Base-by-base conservation (phyloP, 1,139 yeast species). In the Sugiyamaella castrensis region DNA sequence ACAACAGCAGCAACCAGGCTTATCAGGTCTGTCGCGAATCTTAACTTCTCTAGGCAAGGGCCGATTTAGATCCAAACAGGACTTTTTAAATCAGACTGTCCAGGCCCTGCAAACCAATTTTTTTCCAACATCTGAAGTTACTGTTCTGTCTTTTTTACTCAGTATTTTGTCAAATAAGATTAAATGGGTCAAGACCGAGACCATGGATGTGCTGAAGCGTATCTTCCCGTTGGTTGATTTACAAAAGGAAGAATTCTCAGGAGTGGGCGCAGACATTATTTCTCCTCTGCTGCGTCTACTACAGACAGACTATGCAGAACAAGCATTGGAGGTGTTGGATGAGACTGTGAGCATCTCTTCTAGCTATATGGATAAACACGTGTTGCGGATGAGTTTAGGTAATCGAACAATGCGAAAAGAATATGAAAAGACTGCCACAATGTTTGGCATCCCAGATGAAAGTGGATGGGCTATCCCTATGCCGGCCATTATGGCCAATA, bases 401-500 rank as follows among this genome's bases (percentile, higher is more conserved):
- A 88, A 87, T 58, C 73, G 84, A 13, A 79, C 87, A 2, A 74
- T 85, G 60, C 80, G 84, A 59, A 87, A 85, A 55, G 95, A 87
- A 58, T 86, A 84, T 61, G 96, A 87, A 57, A 82, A 80, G 57
- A 84, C 95, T 1, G 92, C 95, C 0, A 88, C 97, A 0, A 71
- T 92, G 48, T 94, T 89, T 72, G 98, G 98, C 12, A 83, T 91
- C 19, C 98, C 98, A 0, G 96, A 89, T 53, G 96, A 87, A n/a
- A 82, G 84, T 63, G 99, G 99, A 0, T 94, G 99, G 99, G 84
- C 97, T 0, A 82, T 94, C 43, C 95, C 98, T 1, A 85, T 87
- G 92, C 96, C 98, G 0, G 87, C 91, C 0, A 81, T 87, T 32
- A 84, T 95, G 0, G 88, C 97, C 0, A 84, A 95, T 0, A 79